Evolutionary conservation across 164 flowering plant genomes (phyloP).

Genomic region (Sedum album): DNA sequence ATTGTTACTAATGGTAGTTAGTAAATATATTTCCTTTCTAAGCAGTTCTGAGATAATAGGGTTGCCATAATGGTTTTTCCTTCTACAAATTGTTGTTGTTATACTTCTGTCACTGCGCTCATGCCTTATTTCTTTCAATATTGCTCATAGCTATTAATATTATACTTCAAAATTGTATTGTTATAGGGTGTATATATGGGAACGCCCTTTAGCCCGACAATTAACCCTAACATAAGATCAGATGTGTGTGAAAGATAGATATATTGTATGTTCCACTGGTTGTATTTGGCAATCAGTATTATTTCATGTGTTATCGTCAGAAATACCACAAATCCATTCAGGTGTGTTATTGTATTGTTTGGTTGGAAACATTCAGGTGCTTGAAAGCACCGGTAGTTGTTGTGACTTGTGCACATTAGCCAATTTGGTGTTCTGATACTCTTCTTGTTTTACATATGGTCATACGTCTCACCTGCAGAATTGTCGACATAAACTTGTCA

Average conservation of each 20-base stretch:
- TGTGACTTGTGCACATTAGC: background rate
- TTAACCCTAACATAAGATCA: background rate
- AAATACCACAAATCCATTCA: no score
- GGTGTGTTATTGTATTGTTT: no score
- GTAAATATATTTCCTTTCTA: background rate
- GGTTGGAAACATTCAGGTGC: background rate
- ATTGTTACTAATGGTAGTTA: background rate
- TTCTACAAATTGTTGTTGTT: background rate
- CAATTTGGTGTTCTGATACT: background rate
- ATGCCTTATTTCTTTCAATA: background rate
- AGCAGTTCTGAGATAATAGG: background rate
- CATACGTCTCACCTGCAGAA: background rate
- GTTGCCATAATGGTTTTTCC: background rate
- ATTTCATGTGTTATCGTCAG: no score
- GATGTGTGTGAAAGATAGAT: background rate
- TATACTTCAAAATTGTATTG: background rate
- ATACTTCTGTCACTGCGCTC: background rate
- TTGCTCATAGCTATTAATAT: background rate
- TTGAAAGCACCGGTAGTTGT: background rate
- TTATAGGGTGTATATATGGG: background rate
- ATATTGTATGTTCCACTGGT: no score
- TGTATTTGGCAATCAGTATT: no score
- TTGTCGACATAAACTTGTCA: constrained; percentile 40
- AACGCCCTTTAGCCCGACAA: background rate
- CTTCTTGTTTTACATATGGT: background rate